Percentiles rank a stretch among this genome's conserved stretches.
These are phyloP conservation scores for Pseudocohnilembus persalinus DNA, from an alignment of 169 alveolate genomes.

Conservation along the genomic window DNA sequence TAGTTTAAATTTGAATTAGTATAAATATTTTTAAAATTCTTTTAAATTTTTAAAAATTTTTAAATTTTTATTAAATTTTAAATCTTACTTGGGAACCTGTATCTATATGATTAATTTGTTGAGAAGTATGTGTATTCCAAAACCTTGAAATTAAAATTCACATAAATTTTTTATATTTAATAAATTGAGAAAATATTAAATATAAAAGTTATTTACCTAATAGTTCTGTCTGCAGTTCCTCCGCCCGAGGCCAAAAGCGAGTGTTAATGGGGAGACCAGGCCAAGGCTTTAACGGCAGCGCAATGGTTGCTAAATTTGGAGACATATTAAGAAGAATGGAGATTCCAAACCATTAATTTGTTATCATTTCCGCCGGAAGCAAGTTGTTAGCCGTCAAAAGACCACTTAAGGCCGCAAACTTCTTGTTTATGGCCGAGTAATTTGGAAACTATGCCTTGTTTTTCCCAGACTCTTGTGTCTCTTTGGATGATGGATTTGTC, in stretches of 20 bases:
- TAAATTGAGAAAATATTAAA: no score
- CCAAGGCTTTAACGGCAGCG: slow-evolving; percentile 96
- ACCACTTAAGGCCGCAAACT: slow-evolving; percentile 91
- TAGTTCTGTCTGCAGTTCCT: slow-evolving; percentile 95
- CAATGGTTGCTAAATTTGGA: slow-evolving; percentile 79
- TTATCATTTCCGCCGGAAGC: slow-evolving; percentile 97
- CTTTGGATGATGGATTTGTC: slow-evolving; percentile 88
- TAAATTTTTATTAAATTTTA: no score
- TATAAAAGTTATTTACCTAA: no score
- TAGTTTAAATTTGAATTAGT: no score
- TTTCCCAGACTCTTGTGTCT: slow-evolving; percentile 82
- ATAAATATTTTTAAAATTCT: no score
- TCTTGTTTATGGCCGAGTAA: slow-evolving; percentile 87
- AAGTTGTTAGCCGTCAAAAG: slow-evolving; percentile 84
- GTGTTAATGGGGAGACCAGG: slow-evolving; percentile 95
- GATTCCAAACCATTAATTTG: slow-evolving; percentile 91
- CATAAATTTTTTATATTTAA: no score
- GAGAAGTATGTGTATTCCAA: slow-evolving; percentile 90
- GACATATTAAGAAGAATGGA: slow-evolving; percentile 58
- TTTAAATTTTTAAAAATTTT: no score
- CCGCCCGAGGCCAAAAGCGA: slow-evolving; percentile 95
- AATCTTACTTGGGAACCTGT: slow-evolving; percentile 80
- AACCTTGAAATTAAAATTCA: no score
- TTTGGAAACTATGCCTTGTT: slow-evolving; percentile 55
- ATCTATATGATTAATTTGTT: slow-evolving; percentile 78